Evolutionary conservation across 345 rosid genomes (phyloP), one percentile per base, ranked within the genome.

Genomic region (Toxicodendron radicans): DNA sequence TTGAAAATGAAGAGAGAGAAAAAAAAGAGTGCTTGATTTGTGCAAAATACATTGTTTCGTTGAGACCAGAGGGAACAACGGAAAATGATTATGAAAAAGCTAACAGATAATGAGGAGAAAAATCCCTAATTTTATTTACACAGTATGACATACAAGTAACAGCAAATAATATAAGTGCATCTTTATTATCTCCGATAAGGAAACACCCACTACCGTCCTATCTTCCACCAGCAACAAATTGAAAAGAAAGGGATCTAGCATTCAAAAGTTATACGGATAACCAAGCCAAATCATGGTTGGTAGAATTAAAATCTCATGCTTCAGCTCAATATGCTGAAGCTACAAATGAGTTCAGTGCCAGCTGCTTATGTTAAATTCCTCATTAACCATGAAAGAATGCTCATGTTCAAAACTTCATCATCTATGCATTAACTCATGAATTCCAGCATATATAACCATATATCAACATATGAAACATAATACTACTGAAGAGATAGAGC

Each of bases 401-500:
- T n/a, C 24, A 10, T n/a, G 7, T 64, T 23, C 16, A 64, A 38
- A 7, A 41, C 43, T 18, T 38, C 11, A 64, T 20, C 20, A 63
- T 41, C 48, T 9, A 64, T 64, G 27, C 30, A 9, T 9, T 64
- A n/a, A 46, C 17, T 64, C 2, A 9, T 38, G 67, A 38, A n/a
- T n/a, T 64, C 49, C 48, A 41, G 49, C 24, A 41, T 23, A 41
- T 10, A 38, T 41, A 12, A n/a, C 20, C 41, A 41, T 38, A 17
- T 38, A 64, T 20, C 3, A 14, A 38, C 16, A 41, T 38, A 38
- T 35, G 35, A 17, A 20, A 16, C 14, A 0, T 9, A 64, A 41
- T 48, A 3, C 38, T 41, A 74, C 23, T 74, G 46, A 38, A 57
- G 64, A 68, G 71, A 75, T 49, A 66, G 35, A 70, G 58, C 45